Base-by-base conservation (phyloP, 1,139 yeast genomes). In the Geotrichum phurueaensis region DNA sequence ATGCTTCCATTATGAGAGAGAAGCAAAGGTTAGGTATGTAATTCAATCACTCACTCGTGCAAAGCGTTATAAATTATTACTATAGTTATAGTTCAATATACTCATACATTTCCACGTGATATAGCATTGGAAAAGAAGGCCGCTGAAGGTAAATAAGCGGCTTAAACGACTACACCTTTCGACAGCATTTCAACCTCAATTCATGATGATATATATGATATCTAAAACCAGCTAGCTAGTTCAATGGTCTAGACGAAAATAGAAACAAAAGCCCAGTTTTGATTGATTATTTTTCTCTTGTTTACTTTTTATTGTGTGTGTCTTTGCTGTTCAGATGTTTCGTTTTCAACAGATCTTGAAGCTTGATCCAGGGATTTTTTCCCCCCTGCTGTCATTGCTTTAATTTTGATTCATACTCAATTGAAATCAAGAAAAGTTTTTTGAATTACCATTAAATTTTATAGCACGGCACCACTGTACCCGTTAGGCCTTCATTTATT, bases 1-100 rank as follows among this genome's bases (percentile, higher is more conserved):
- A 92, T 72, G 97, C 97, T 33, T 96, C 87, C 60, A 87, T 85
- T 68, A 82, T 91, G 83, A 84, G 98, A 73, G 84, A 83, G 69
- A 92, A 92, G 74, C 98, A 92, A 76, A 86, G 85, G 51, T 88
- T 85, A 65, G 89, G 91, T 83, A 79, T 68, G 87, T 83, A 58
- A 18, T n/a, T 3, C 22, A 39, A 7, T 15, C 7, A 7, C 18
- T 22, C 6, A 10, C 48, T 53, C 25, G 13, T 15, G 13, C 22
- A 22, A 7, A 13, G 48, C n/a, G 20, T 45, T 45, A 29, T 22
- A 31, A 3, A 20, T 51, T 13, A 9, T 10, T 23, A 18, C 15
- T 12, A 23, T 53, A 23, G 18, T n/a, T 9, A 18, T 18, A 47
- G 13, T 2, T 25, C 23, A 22, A 29, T 27, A 33, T 25, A 33